A percentile compares a stretch with the other conserved stretches of the same genome.
Conservation (phyloP, 441 rosid species). For the Hura crepitans region DNA sequence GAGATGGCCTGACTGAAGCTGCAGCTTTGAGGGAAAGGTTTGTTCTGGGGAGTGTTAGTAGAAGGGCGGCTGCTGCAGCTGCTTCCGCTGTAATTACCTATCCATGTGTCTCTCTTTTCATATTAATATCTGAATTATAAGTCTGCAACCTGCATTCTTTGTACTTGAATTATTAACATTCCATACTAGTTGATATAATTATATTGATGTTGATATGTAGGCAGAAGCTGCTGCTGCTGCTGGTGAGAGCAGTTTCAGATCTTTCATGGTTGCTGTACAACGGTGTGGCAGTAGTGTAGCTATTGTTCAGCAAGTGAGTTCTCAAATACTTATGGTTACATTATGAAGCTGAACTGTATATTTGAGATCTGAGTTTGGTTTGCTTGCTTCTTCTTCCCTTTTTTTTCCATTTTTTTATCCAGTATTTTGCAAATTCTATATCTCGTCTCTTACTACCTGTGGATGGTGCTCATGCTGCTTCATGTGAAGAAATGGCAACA, state of each 20-base stretch:
- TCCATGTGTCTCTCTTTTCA: slow-evolving; percentile 25
- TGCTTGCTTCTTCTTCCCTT: too few species aligned
- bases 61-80: slow-evolving; percentile 99
- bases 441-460: slow-evolving; percentile 95
- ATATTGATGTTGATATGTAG: slow-evolving; percentile 44
- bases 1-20: slow-evolving; percentile 91
- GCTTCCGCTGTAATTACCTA: slow-evolving; percentile 83
- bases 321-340: slow-evolving; percentile 16
- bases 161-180: slow-evolving; percentile 9
- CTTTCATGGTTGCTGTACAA: slow-evolving; percentile 98
- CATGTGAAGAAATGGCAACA: slow-evolving; percentile 98
- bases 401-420: slow-evolving; percentile 37
- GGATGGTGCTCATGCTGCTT: slow-evolving; percentile 97
- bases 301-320: slow-evolving; percentile 90
- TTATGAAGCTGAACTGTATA: slow-evolving; percentile 13
- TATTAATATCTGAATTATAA: slow-evolving; percentile 5
- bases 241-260: slow-evolving; percentile 98
- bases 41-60: slow-evolving; percentile 80
- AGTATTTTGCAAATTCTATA: slow-evolving; percentile 96
- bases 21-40: slow-evolving; percentile 91
- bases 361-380: slow-evolving; percentile 19
- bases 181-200: slow-evolving; percentile 20
- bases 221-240: slow-evolving; percentile 99
- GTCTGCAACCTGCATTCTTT: not conserved
- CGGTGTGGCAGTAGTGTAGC: slow-evolving; percentile 99